Evolutionary conservation across 2,329 filamentous ascomycete genomes (phyloP), one percentile per base, ranked within the genome.

Genomic region (Ophiostoma pallidulum): DNA sequence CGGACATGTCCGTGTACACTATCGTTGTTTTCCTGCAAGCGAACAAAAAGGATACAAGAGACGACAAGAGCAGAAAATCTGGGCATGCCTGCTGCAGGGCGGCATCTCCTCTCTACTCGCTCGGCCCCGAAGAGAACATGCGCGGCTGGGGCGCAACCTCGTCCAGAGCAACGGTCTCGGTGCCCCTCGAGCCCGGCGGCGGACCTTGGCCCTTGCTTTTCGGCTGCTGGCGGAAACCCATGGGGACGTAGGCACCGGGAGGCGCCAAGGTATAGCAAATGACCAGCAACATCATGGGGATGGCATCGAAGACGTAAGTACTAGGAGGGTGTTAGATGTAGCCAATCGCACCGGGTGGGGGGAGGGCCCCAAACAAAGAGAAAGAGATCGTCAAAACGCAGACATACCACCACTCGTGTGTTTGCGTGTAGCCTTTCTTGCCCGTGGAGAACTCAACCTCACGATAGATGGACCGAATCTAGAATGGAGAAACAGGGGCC

Each of bases 391-490:
- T n/a, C n/a, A n/a, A n/a, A n/a, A n/a, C n/a, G n/a, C n/a, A 22
- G 32, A 62, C 59, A 54, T 53, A 62, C 61, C 51, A 57, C 55
- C 54, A 63, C 51, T 64, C 61, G 41, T 61, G 47, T 40, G 43
- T 44, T 40, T 57, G 50, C 4, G 56, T 53, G 37, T 54, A 48
- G 20, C 57, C 57, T 9, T 18, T 28, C 31, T 56, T 50, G 29
- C 60, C 60, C 42, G 58, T 46, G 22, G 54, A 52, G 35, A 62
- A 62, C 20, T 63, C 60, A 19, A 61, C 51, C 41, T 60, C 54
- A 37, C 61, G 60, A 50, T 59, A 62, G 45, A 60, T 51, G 8
- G 60, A 62, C 9, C 61, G 58, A 39, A 62, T 53, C 59, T 62
- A 20, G n/a, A n/a, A n/a, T n/a, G n/a, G n/a, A n/a, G n/a, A n/a